Base-by-base conservation (phyloP, 2,329 filamentous ascomycete species). In the Ascochyta clinopodiicola region DNA sequence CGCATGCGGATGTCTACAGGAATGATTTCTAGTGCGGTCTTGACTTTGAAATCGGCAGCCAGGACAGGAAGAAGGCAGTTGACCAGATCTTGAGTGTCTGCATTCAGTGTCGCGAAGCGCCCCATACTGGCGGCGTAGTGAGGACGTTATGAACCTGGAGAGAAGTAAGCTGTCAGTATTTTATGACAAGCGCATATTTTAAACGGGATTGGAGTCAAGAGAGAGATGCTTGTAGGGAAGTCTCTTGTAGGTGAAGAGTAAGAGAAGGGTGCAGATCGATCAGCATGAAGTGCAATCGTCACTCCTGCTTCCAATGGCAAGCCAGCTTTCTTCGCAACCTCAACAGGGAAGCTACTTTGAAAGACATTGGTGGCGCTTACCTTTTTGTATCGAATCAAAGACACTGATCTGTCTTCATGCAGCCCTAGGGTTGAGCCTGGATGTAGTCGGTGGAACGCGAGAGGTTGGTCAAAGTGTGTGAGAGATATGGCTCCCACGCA, bases 1-100 rank as follows among this genome's bases (percentile, higher is more conserved):
- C 72, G 70, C 71, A 75, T 74, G 39, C 71, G 69, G 31, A 75
- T 74, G n/a, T 74, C 68, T 25, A 66, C 54, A 1, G 71, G 72
- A 27, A 75, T 72, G 51, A 72, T 64, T 1, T 72, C 66, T 6
- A 63, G 44, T 4, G 59, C 44, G n/a, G 69, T 56, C 1, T 59
- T 32, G 22, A 73, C 38, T 0, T 61, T 50, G 42, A 66, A 75
- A 27, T 66, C 64, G 21, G 55, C 15, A n/a, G 69, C 69, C 24
- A 74, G 61, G 2, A 63, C 64, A 19, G 70, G 71, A 15, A 75
- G 61, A 24, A 75, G 59, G 29, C 68, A 71, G 22, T 68, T 51
- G 24, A 75, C 67, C 13, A 71, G 38, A 44, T 73, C 70, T 44
- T 73, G 61, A 24, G 69, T 73, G 25, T 71, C 67, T 8, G 59